Base-by-base conservation (phyloP, 805 yeast genomes). In the Tanozyma kutaoensis region DNA sequence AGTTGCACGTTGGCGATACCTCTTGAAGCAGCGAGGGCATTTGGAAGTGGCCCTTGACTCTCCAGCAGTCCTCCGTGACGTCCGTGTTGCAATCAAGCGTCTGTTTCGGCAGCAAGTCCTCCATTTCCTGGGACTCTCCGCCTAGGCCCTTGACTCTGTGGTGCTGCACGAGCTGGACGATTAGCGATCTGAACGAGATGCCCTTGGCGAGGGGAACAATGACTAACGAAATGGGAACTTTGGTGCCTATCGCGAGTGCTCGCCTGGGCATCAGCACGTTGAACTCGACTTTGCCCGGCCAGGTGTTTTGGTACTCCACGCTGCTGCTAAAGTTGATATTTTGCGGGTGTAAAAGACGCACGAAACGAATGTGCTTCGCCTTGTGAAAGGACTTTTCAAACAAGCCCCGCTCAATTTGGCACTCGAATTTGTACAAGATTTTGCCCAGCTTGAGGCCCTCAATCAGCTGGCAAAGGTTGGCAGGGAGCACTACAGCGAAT, bases 281-380 rank as follows among this genome's bases (percentile, higher is more conserved):
- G 37, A 69, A 69, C 34, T 68, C 70, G 15, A 66, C 50, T 35
- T 68, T 68, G 0, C 58, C 59, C 0, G 71, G 63, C 76, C 76
- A 69, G 2, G 62, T 52, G 37, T 64, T 66, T 32, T 56, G 57
- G 26, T 67, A 56, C 15, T 66, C 62, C 23, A 64, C 55, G 24
- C 55, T 58, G 35, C 66, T 69, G 18, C 46, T 41, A 12, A 63
- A 39, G 21, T 51, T 45, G 22, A 58, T 29, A 39, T 53, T 62
- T 9, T 53, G 43, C 1, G 60, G 57, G 14, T 62, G 54, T 12
- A 63, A 52, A 0, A 66, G 58, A 31, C 73, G 46, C 7, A 60
- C 43, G 7, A 69, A 45, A 16, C 73, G 45, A 3, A 69, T 27
- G 34, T 62, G 61, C 29, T 60, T 62, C 10, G 48, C 34, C 18